Conservation (phyloP, 192 early-diverging fungal genomes). For the Backusella morwellensis region DNA sequence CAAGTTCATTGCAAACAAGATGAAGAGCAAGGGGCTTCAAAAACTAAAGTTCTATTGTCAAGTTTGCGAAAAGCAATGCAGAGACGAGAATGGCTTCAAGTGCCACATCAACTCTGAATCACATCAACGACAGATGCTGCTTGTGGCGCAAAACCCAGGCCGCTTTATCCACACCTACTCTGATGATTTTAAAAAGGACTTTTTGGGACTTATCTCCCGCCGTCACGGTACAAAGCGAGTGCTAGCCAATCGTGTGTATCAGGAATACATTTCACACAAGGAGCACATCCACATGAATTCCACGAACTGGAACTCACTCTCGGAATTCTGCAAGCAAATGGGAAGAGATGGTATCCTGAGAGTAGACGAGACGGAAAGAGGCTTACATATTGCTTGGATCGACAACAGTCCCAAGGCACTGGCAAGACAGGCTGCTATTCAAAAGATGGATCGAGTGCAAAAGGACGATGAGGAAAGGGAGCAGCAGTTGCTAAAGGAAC, state of each 20-base stretch:
- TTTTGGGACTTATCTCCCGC: constrained; percentile 79
- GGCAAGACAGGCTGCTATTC: constrained; percentile 75
- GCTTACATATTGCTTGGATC: constrained; percentile 89
- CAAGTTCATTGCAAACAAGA: constrained; percentile 88
- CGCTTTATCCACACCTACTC: constrained; percentile 77
- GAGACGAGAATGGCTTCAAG: constrained; percentile 97
- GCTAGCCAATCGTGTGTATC: constrained; percentile 93
- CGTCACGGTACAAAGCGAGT: constrained; percentile 82
- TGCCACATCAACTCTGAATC: constrained; percentile 88
- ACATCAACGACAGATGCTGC: constrained; percentile 87
- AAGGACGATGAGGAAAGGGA: constrained; percentile 88
- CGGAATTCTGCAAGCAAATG: constrained; percentile 85
- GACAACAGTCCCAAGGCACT: constrained; percentile 89
- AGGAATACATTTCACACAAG: constrained; percentile 91
- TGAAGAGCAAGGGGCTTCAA: constrained; percentile 88
- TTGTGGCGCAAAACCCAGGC: constrained; percentile 80
- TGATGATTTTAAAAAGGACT: constrained; percentile 79
- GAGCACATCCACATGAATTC: constrained; percentile 97
- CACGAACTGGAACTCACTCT: constrained; percentile 87
- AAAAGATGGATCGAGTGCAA: constrained; percentile 76
- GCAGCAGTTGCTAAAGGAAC: constrained; percentile 71
- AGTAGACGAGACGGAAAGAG: constrained; percentile 90
- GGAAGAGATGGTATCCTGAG: constrained; percentile 79
- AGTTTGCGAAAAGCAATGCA: constrained; percentile 86
- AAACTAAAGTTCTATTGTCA: constrained; percentile 93